phyloP scores from a whole-genome alignment of 768 basidiomycete species.

The Pisolithus microcarpus region DNA sequence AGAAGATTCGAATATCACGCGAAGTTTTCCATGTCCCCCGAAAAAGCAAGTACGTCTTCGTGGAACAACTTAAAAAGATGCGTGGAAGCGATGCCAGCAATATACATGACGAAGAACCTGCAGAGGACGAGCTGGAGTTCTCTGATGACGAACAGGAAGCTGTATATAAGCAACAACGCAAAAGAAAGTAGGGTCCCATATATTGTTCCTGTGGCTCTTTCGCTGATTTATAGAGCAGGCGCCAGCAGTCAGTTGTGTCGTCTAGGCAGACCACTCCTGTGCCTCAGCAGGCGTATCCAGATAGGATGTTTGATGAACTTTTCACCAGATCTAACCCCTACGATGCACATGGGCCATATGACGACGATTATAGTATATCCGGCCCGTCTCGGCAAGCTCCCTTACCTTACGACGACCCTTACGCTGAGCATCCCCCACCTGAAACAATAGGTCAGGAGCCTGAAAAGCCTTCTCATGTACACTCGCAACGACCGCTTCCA shows the following conservation, averaged over 20 bases:
- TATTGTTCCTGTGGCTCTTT: not conserved
- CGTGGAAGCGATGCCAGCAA: conserved; percentile 96
- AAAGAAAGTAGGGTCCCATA: conserved; percentile 44
- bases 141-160: conserved; percentile 92
- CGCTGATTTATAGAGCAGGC: conserved; percentile 30
- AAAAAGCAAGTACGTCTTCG: conserved; percentile 79
- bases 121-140: conserved; percentile 85
- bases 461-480: not conserved
- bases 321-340: conserved; percentile 54
- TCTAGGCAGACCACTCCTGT: conserved; percentile 53
- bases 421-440: conserved; percentile 42
- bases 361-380: conserved; percentile 47
- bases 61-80: conserved; percentile 56
- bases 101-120: conserved; percentile 89
- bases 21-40: conserved; percentile 78
- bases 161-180: conserved; percentile 53
- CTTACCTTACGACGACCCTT: conserved; percentile 75
- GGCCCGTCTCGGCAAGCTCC: conserved; percentile 59
- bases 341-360: conserved; percentile 61
- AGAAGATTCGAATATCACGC: conserved; percentile 47
- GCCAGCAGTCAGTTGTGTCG: conserved; percentile 43
- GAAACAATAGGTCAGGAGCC: conserved; percentile 8
- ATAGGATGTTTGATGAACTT: conserved; percentile 42
- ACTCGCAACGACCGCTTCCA: not conserved
- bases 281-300: conserved; percentile 46